phyloP scores from a whole-genome alignment of 768 basidiomycete genomes.

The Leccinellum luteum region DNA sequence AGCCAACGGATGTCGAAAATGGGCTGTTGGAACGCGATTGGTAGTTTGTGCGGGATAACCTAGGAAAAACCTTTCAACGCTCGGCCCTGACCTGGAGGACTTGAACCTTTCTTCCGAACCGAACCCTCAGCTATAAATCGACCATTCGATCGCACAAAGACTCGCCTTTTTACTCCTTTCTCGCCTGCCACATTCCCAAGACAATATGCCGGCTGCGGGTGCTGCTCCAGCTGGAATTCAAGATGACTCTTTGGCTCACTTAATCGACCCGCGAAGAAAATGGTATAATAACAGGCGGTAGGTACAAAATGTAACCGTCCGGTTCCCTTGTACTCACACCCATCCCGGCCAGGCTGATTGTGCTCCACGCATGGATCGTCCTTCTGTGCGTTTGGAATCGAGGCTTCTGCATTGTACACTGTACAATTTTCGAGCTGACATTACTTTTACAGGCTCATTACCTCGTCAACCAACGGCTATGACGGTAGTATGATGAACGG shows the following conservation, averaged over 20 bases:
- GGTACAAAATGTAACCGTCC: slow-evolving; percentile 4
- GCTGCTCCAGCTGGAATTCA: slow-evolving; percentile 30
- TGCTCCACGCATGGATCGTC: slow-evolving; percentile 67
- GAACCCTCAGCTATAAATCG: slow-evolving; percentile 8
- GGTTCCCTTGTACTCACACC: not conserved
- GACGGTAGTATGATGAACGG: slow-evolving; percentile 83
- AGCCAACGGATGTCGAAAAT: not conserved
- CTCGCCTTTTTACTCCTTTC: not conserved
- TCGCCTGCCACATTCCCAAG: not conserved
- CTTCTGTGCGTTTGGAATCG: slow-evolving; percentile 46
- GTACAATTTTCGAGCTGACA: not conserved
- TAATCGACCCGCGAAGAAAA: slow-evolving; percentile 62
- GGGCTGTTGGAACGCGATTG: not conserved
- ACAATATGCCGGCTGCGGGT: slow-evolving; percentile 51
- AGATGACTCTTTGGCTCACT: slow-evolving; percentile 44
- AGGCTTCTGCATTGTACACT: not conserved
- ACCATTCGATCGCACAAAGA: slow-evolving; percentile 8
- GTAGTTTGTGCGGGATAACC: slow-evolving; percentile 16
- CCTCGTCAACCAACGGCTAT: slow-evolving; percentile 73
- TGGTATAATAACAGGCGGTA: slow-evolving; percentile 80
- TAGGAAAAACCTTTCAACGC: slow-evolving; percentile 18
- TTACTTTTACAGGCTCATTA: slow-evolving; percentile 51
- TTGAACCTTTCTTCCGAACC: slow-evolving; percentile 7
- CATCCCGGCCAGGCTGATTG: slow-evolving; percentile 44
- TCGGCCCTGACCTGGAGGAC: not conserved